Base-by-base conservation (phyloP, 2,329 filamentous ascomycete species). In the Ophiostoma himal-ulmi region DNA sequence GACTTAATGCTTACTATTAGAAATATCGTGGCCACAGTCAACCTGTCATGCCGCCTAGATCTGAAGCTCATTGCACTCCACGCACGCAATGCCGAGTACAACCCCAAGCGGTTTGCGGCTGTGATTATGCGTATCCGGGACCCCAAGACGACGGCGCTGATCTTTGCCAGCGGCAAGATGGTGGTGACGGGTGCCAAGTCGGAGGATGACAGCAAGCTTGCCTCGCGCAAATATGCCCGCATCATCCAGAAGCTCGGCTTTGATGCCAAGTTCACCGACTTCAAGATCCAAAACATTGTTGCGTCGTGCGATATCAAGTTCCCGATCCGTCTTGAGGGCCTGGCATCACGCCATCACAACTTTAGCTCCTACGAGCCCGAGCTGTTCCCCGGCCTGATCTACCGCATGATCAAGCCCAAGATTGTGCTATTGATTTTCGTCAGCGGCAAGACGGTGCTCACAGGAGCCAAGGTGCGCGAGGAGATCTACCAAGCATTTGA, bases 341-440 rank as follows among this genome's bases (percentile, higher is more conserved):
- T 99, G 79, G 95, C 95, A 20, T 95, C 91, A 75, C 93, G 94
- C 82, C 95, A 99, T 86, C 94, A 98, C 86, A 97, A 97, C 83
- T 99, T 98, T 88, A 96, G 92, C 82, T 97, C 94, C 71, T 99
- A 99, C 81, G 95, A 99, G 82, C 95, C 95, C 75, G 95, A 99
- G 80, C 82, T 99, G 80, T 99, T 98, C 87, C 95, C 95, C 78
- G 95, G 95, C 88, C 89, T 99, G 69, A 99, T 99, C 83, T 99
- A 99, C 83, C 93, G 95, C 80, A 99, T 99, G 95, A 97, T 98
- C 86, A 98, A 98, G 86, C 95, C 95, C 26, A 98, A 98, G 89
- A 97, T 98, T 75, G 94, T 98, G 69, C 89, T 98, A 36, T 84
- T 98, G 78, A 97, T 99, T 81, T 98, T 98, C 83, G 94, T 98